Percentiles rank a stretch among this genome's conserved stretches.
Conservation (phyloP, 768 basidiomycete genomes). For the Leccinum incarnatum region DNA sequence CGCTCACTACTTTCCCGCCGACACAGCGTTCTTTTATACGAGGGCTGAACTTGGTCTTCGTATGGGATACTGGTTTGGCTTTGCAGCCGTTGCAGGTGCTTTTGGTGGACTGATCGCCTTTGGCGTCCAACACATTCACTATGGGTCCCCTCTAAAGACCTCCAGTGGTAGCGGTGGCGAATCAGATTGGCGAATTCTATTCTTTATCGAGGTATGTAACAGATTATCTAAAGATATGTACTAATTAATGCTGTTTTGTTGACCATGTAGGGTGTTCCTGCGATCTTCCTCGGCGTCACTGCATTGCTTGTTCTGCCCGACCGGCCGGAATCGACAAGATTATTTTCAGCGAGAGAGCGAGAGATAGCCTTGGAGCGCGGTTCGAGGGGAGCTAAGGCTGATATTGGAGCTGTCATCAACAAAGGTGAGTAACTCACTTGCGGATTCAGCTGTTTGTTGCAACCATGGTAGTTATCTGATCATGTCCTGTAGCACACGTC, state of each 20-base stretch:
- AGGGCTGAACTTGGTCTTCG: slow-evolving; percentile 70
- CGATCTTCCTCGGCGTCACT: slow-evolving; percentile 59
- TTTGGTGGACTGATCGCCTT: slow-evolving; percentile 83
- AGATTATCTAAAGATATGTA: slow-evolving; percentile 17
- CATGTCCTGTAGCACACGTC: slow-evolving; percentile 50
- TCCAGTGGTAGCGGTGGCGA: slow-evolving; percentile 26
- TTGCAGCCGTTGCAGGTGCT: slow-evolving; percentile 80
- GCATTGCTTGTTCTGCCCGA: slow-evolving; percentile 60
- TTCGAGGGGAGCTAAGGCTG: slow-evolving; percentile 63
- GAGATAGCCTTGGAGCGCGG: slow-evolving; percentile 64
- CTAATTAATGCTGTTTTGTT: slow-evolving; percentile 19
- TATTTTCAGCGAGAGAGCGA: slow-evolving; percentile 50
- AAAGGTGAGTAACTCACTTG: slow-evolving; percentile 41
- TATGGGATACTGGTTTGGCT: slow-evolving; percentile 82
- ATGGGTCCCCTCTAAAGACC: slow-evolving; percentile 22
- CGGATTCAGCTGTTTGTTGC: background rate
- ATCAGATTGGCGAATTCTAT: slow-evolving; percentile 43
- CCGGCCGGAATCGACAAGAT: slow-evolving; percentile 65
- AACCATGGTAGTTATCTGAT: background rate
- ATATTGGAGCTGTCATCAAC: slow-evolving; percentile 61
- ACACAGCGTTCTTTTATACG: slow-evolving; percentile 74
- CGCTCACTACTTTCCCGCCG: slow-evolving; percentile 36
- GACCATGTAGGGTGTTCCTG: slow-evolving; percentile 55
- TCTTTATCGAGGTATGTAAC: slow-evolving; percentile 62
- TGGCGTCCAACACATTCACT: slow-evolving; percentile 69